Evolutionary conservation across 2,329 filamentous ascomycete species (phyloP).

Genomic region (Pyrenophora tritici-repentis): DNA sequence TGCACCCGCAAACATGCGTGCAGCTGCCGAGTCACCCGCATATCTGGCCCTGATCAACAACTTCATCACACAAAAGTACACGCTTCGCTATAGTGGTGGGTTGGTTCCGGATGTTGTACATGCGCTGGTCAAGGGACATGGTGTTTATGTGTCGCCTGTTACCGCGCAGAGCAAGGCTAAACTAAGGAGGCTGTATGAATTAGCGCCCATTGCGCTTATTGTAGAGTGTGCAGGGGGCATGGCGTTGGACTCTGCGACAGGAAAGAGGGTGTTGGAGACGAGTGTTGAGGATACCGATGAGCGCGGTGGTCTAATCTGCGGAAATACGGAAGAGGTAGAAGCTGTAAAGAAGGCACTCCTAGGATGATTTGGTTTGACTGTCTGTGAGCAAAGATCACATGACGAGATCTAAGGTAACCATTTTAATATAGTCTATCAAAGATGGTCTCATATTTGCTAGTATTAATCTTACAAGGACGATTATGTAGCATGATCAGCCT

Average conservation of each 20-base stretch:
- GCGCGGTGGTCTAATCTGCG: conserved; percentile 39
- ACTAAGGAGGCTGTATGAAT: conserved; percentile 63
- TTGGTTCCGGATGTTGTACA: conserved; percentile 67
- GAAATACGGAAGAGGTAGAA: conserved; percentile 37
- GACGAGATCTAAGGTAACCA: no score
- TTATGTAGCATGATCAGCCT: no score
- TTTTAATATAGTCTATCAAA: no score
- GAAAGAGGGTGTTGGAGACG: conserved; percentile 27
- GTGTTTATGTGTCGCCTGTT: conserved; percentile 64
- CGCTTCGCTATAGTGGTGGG: conserved; percentile 64
- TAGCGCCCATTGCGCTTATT: conserved; percentile 64
- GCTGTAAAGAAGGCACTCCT: conserved; percentile 14
- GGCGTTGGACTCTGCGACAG: conserved; percentile 57
- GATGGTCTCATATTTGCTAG: no score
- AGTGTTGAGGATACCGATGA: conserved; percentile 37
- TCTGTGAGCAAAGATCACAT: background rate
- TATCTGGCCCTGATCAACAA: conserved; percentile 57
- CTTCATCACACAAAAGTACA: conserved; percentile 53
- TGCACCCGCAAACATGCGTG: conserved; percentile 65
- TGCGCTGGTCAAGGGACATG: conserved; percentile 64
- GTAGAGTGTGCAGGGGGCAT: conserved; percentile 64
- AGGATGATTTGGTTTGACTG: background rate
- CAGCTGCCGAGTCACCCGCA: conserved; percentile 56
- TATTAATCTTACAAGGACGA: no score
- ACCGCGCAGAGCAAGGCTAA: conserved; percentile 60